A percentile compares a stretch with the other conserved stretches of the same genome.
Evolutionary conservation across 176 grass and related monocot species (phyloP).

Genomic region (Ampelocalamus luodianensis): DNA sequence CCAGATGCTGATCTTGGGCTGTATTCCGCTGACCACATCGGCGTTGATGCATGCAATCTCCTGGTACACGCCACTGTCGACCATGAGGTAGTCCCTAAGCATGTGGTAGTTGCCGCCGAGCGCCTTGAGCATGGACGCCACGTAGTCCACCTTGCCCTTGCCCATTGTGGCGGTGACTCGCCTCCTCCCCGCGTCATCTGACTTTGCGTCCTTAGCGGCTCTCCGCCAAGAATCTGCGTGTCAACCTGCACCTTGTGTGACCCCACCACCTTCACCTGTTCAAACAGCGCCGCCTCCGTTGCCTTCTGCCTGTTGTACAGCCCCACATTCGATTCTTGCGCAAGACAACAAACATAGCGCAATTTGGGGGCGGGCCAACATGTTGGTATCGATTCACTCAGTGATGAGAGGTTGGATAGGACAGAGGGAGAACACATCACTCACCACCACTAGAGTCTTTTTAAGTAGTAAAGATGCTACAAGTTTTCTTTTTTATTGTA

Average conservation of each 20-base stretch:
- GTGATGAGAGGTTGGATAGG: too few relatives aligned
- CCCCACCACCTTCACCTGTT: constrained; percentile 59
- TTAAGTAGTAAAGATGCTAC: too few relatives aligned
- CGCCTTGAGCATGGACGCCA: constrained; percentile 52
- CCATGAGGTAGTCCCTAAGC: constrained; percentile 72
- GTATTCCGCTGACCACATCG: constrained; percentile 52
- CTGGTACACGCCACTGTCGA: constrained; percentile 58
- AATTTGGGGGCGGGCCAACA: too few relatives aligned
- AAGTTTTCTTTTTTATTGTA: too few relatives aligned
- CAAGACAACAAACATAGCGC: too few relatives aligned
- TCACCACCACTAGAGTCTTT: too few relatives aligned
- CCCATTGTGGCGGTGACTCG: constrained; percentile 52
- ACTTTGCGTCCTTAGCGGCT: constrained; percentile 53
- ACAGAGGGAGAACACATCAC: too few relatives aligned
- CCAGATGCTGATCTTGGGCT: constrained; percentile 77
- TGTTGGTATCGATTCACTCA: too few relatives aligned
- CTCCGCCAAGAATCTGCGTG: constrained; percentile 49
- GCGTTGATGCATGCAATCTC: constrained; percentile 80
- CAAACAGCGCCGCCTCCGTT: constrained; percentile 60
- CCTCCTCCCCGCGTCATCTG: constrained; percentile 67
- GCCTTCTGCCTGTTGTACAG: constrained; percentile 71
- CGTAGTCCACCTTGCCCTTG: constrained; percentile 49
- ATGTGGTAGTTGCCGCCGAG: constrained; percentile 67
- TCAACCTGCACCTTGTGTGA: constrained; percentile 49
- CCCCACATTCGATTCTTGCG: constrained; percentile 60